Evolutionary conservation across 164 flowering plant species (phyloP).

Genomic region (Piper longum): DNA sequence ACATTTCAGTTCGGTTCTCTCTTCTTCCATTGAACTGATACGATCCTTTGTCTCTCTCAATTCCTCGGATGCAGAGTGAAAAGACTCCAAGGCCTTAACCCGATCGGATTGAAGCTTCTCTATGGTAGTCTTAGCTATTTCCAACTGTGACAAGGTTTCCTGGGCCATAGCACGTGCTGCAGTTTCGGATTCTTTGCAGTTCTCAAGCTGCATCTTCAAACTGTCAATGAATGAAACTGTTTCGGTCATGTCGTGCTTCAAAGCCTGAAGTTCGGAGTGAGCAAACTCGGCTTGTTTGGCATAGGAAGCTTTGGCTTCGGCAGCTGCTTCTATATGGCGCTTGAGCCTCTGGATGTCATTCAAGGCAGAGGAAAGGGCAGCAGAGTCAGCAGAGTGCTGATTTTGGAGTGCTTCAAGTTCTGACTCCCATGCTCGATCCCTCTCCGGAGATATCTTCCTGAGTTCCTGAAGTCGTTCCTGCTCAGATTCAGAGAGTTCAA

Average conservation of each 20-base stretch:
- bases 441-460: slow-evolving; percentile 31
- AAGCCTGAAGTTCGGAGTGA: slow-evolving; percentile 30
- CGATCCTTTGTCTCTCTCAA: slow-evolving; percentile 42
- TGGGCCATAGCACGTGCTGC: slow-evolving; percentile 29
- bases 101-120: slow-evolving; percentile 42
- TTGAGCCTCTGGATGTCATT: slow-evolving; percentile 56
- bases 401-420: slow-evolving; percentile 37
- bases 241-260: slow-evolving; percentile 43
- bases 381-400: slow-evolving; percentile 31
- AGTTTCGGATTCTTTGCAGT: slow-evolving; percentile 60
- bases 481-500: slow-evolving; percentile 32
- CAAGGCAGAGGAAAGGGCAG: slow-evolving; percentile 46
- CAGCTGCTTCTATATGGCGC: slow-evolving; percentile 33
- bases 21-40: slow-evolving; percentile 38
- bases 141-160: slow-evolving; percentile 50
- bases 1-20: slow-evolving; percentile 33
- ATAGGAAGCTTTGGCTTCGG: slow-evolving; percentile 31
- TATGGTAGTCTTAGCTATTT: slow-evolving; percentile 41
- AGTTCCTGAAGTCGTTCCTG: slow-evolving; percentile 30
- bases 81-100: slow-evolving; percentile 32
- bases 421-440: slow-evolving; percentile 32
- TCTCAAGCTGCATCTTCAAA: slow-evolving; percentile 39
- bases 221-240: slow-evolving; percentile 37
- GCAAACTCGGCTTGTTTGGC: slow-evolving; percentile 27
- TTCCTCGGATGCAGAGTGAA: slow-evolving; percentile 33